phyloP scores from a whole-genome alignment of 176 grass and related monocot genomes.

The Hordeum vulgare region MorexV3_pseudomolecules_assembly NC_058521.1:17743508-17744007 shows the following conservation, averaged over 20 bases:
- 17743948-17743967: not conserved
- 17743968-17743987: not conserved
- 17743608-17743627: not conserved
- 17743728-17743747: slow-evolving; percentile 97
- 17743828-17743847: slow-evolving; percentile 56
- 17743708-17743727: slow-evolving; percentile 99
- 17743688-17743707: slow-evolving; percentile 38
- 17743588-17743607: not conserved
- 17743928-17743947: slow-evolving; percentile 38
- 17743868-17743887: slow-evolving; percentile 99
- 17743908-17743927: slow-evolving; percentile 99
- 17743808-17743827: slow-evolving; percentile 5
- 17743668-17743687: not conserved
- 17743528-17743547: not conserved
- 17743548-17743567: not conserved
- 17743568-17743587: not conserved
- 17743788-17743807: not conserved
- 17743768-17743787: slow-evolving; percentile 74
- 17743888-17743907: slow-evolving; percentile 92
- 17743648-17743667: not conserved
- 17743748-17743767: slow-evolving; percentile 92
- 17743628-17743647: not conserved
- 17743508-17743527: not conserved
- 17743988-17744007: not conserved
- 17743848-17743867: slow-evolving; percentile 99